These are phyloP conservation scores for Euphorbia tirucalli DNA, from an alignment of 345 rosid genomes.

Conservation along the genomic window DNA sequence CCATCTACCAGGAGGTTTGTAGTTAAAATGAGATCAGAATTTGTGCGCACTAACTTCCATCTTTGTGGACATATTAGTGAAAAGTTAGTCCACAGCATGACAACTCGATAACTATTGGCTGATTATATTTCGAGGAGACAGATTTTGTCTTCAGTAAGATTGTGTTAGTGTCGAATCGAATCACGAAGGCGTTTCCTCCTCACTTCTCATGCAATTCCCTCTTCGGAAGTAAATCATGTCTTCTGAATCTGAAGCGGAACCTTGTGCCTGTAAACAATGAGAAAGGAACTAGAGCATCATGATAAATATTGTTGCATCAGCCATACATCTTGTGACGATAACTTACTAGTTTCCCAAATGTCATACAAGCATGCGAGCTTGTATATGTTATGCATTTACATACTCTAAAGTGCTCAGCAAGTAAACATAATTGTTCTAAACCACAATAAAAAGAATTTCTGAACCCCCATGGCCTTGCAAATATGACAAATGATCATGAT, in stretches of 20 bases:
- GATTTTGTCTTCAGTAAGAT: not conserved
- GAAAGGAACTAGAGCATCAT: not conserved
- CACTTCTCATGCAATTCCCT: slow-evolving; percentile 70
- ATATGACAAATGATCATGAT: not conserved
- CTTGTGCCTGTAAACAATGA: slow-evolving; percentile 50
- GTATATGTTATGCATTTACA: not conserved
- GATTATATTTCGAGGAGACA: not conserved
- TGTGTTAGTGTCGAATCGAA: slow-evolving; percentile 3
- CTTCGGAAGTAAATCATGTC: slow-evolving; percentile 74
- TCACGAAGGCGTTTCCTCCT: slow-evolving; percentile 2
- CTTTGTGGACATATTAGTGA: not conserved
- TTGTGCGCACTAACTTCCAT: slow-evolving; percentile 6
- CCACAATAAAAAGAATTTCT: not conserved
- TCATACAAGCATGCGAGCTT: not conserved
- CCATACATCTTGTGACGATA: too few species aligned
- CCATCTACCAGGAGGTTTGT: not conserved
- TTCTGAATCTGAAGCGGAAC: slow-evolving; percentile 71
- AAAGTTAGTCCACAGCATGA: not conserved
- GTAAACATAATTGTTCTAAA: not conserved
- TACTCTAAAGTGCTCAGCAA: not conserved
- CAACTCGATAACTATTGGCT: slow-evolving; percentile 9
- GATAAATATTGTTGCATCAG: not conserved
- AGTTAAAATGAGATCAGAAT: not conserved
- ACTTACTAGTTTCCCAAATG: not conserved
- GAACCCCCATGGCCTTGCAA: not conserved